Base-by-base conservation (phyloP, 192 early-diverging fungal species). In the Coemansia sp. region DNA sequence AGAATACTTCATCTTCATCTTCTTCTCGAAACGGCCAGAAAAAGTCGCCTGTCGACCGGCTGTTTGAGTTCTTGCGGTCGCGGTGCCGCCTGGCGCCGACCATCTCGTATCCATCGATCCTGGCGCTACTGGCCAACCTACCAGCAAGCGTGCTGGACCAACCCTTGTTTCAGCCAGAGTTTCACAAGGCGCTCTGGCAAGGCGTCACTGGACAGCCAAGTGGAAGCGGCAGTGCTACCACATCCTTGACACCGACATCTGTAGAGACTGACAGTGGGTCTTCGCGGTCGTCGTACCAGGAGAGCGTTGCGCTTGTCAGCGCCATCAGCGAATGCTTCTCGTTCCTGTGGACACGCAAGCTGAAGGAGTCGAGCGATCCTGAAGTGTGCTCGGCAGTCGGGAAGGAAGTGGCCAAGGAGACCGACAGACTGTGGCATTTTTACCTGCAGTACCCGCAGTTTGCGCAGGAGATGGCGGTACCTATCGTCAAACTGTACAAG, bases 51-150 rank as follows among this genome's bases (percentile, higher is more conserved):
- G 59, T 89, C 12, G 67, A 85, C 5, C 79, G 89, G 53, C 76
- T 97, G 34, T 87, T 84, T 46, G 74, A 79, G n/a, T 94, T 92
- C 56, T 64, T 97, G 55, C 79, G 84, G 28, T 58, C 71, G 45
- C 90, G 87, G 7, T 80, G 86, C 45, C 84, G 88, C 61, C 89
- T 93, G 23, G 86, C 90, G 2, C 84, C 83, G 1, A 79, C 68
- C 1, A 70, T 88, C 16, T 84, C 91, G 1, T 96, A 90, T 63
- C 91, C 93, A 7, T 89, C 91, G 40, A 74, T 97, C 40, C 71
- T 95, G 56, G 87, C 91, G 0, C 72, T 96, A 8, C 67, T 95
- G 39, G 85, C 85, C 7, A 74, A 84, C 63, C 53, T 93, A 12
- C 91, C 91, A 0, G 58, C 70, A n/a, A 25, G 26, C 0, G 35